Evolutionary conservation across 2,329 filamentous ascomycete species (phyloP), one percentile per base, ranked within the genome.

Genomic region (Colletotrichum sp.): DNA sequence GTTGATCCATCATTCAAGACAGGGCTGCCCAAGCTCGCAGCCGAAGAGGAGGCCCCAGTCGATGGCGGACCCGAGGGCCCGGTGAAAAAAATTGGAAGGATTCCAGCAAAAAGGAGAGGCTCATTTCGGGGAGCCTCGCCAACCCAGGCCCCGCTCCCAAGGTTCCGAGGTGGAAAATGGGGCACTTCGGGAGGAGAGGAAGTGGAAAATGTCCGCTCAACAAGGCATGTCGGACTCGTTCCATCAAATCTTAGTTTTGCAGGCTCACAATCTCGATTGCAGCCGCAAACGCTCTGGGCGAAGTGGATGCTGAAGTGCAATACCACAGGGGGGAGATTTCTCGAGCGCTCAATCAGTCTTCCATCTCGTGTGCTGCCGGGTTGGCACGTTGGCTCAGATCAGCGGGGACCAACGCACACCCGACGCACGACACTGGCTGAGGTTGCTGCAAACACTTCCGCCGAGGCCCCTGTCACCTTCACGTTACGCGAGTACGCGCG

Each of bases 111-210:
- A 55, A 52, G 36, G 61, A 55, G 55, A 36, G 61, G n/a, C 58
- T 75, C 73, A 73, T 75, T 73, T 75, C 73, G 70, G 73, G 32
- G 70, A 76, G 24, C 70, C 38, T 61, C 58, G 73, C 60, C 73
- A 65, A 24, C 60, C 68, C 28, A 30, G 28, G 70, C 60, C 34
- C 70, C 70, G 70, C 72, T 62, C 36, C 43, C 28, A 66, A 62
- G 62, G 58, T 36, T 68, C 70, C 70, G 73, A 73, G 73, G 64
- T 66, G 64, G 69, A 73, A 48, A 65, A 67, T 43, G 64, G 69
- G 56, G 61, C 62, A 61, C 43, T 21, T 64, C 34, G 64, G 66
- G 67, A 73, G 65, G 34, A 43, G 73, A 75, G 70, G 65, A 70
- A 65, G 64, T 68, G 58, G 70, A 30, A 68, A 60, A 60, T 52